Base-by-base conservation (phyloP, 805 yeast genomes). In the Sugiyamaella marilandica region DNA sequence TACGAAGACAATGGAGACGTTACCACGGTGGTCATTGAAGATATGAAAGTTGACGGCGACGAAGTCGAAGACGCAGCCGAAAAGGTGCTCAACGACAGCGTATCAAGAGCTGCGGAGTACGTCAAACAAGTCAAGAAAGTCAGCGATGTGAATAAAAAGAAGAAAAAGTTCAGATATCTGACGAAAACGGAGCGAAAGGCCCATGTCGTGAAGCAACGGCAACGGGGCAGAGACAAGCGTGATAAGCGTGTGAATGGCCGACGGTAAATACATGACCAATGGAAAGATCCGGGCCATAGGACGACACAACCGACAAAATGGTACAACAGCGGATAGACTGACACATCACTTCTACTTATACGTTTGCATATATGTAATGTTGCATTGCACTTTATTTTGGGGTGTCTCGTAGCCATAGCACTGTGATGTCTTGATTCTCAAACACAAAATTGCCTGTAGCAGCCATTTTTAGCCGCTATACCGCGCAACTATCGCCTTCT, bases 131-230 rank as follows among this genome's bases (percentile, higher is more conserved):
- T 75, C 59, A 68, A 75, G 41, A 78, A 29, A 55, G 60, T 35
- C 58, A 62, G 32, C 43, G 50, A 50, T 34, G 50, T 46, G 48
- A 62, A 62, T 56, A 58, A 58, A 55, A 79, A 76, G 70, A 85
- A 84, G 78, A 84, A 82, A 77, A 91, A 91, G 77, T 90, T 90
- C 65, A 81, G 97, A 70, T 92, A 91, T 62, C 76, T 91, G 67
- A 80, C 94, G 47, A 88, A 89, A 68, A 71, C 75, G 26, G 97
- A 90, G 70, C 80, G 98, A 70, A 82, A 72, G 61, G 69, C 68
- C 18, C 80, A 81, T 54, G 78, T 59, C 31, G 41, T 60, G 31
- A 80, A 72, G 68, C 78, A 71, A 71, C 78, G 68, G 72, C 57
- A 57, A 69, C 47, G 70, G 67, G 47, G 61, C 66, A 50, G 70